Conservation (phyloP, 2,329 filamentous ascomycete genomes). For the Aspergillus intermedius region DNA sequence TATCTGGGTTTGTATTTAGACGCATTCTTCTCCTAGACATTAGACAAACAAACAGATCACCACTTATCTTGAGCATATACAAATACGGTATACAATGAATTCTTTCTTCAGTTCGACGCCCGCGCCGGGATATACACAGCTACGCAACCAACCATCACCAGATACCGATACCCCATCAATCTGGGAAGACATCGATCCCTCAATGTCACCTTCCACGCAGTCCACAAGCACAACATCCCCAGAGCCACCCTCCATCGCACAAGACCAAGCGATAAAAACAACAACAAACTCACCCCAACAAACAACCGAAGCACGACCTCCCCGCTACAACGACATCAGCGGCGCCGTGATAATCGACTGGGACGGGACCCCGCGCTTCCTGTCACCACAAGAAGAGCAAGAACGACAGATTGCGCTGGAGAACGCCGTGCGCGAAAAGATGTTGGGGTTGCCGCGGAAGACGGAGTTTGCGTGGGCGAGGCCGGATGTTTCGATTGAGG, state of each 20-base stretch:
- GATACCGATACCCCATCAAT: no score
- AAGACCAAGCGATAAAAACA: no score
- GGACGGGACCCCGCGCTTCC: conserved; percentile 17
- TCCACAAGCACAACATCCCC: not conserved
- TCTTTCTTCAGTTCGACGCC: no score
- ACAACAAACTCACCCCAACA: not conserved
- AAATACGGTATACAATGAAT: no score
- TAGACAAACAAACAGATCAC: no score
- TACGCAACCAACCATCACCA: not conserved
- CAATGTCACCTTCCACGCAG: not conserved
- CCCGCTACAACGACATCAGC: conserved; percentile 19
- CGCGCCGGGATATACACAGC: no score
- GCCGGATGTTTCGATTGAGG: not conserved
- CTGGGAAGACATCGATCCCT: conserved; percentile 7
- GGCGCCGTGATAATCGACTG: conserved; percentile 20
- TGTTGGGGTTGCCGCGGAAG: conserved; percentile 17
- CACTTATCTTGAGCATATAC: no score
- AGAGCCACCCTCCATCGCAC: conserved; percentile 4
- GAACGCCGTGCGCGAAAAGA: conserved; percentile 18
- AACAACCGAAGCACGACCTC: not conserved
- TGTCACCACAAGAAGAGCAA: conserved; percentile 19
- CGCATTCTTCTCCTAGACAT: no score
- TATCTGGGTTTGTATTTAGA: no score
- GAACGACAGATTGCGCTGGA: conserved; percentile 13
- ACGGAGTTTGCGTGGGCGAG: conserved; percentile 18